Evolutionary conservation across 257 asterid genomes (phyloP).

Genomic region (Echium plantagineum): DNA sequence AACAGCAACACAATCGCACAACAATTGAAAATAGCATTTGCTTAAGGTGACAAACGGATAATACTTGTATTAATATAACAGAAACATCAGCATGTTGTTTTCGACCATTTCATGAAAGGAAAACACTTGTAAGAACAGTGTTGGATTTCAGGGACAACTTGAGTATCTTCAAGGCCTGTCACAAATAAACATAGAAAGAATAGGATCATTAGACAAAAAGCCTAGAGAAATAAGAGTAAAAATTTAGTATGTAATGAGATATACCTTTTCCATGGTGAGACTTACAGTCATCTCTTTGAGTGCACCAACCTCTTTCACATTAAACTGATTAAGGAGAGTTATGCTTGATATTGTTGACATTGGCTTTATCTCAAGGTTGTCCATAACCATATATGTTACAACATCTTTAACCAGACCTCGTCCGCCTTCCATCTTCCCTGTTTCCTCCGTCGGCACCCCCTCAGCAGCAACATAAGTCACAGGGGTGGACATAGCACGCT

Average conservation of each 20-base stretch:
- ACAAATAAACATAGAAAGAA: neutral
- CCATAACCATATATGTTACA: slow-evolving; percentile 24
- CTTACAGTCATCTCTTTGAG: neutral
- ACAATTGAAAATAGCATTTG: neutral
- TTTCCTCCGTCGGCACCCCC: neutral
- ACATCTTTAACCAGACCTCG: slow-evolving; percentile 30
- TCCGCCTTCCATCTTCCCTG: neutral
- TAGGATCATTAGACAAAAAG: neutral
- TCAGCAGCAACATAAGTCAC: slow-evolving; percentile 1
- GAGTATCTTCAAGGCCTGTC: neutral
- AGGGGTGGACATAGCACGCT: fast-evolving
- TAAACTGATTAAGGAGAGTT: slow-evolving; percentile 10
- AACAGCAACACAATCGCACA: neutral
- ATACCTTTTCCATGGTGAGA: neutral
- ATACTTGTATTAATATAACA: no score
- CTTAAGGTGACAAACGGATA: no score
- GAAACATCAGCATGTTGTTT: neutral
- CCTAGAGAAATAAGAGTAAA: neutral
- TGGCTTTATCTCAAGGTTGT: slow-evolving; percentile 23
- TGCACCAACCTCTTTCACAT: slow-evolving; percentile 7
- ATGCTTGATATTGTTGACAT: slow-evolving; percentile 19
- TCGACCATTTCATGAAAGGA: neutral
- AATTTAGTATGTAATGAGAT: neutral
- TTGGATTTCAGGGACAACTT: neutral
- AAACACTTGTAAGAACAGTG: neutral